Conservation (phyloP, 495 filamentous ascomycete species). For the Chaetomium fimeti region DNA sequence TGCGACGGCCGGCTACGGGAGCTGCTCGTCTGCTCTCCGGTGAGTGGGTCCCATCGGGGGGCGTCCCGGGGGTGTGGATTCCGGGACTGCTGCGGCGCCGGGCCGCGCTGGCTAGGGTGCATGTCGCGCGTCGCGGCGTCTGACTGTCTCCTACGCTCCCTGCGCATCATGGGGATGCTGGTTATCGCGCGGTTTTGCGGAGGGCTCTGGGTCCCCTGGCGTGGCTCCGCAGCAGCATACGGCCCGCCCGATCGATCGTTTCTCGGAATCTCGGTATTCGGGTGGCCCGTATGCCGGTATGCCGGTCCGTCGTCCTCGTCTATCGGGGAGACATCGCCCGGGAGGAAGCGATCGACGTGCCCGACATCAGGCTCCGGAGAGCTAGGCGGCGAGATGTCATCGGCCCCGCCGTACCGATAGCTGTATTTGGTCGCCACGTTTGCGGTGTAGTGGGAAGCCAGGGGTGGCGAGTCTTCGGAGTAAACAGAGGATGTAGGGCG, state of each 20-base stretch:
- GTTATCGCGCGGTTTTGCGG: slow-evolving; percentile 28
- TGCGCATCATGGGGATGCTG: slow-evolving; percentile 53
- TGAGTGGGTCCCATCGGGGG: slow-evolving; percentile 50
- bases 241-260: slow-evolving; percentile 4
- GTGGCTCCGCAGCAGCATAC: background rate
- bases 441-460: slow-evolving; percentile 33
- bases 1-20: slow-evolving; percentile 47
- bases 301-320: slow-evolving; percentile 41
- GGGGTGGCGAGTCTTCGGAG: slow-evolving; percentile 36
- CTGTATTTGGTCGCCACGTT: slow-evolving; percentile 37
- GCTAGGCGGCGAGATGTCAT: slow-evolving; percentile 50
- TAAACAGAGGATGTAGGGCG: slow-evolving; percentile 45
- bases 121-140: slow-evolving; percentile 41
- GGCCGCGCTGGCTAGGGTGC: slow-evolving; percentile 34
- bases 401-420: slow-evolving; percentile 37
- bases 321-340: slow-evolving; percentile 53
- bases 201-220: slow-evolving; percentile 18
- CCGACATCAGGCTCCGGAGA: slow-evolving; percentile 43
- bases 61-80: slow-evolving; percentile 33
- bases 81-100: slow-evolving; percentile 31
- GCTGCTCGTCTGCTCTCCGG: slow-evolving; percentile 50
- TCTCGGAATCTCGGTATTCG: background rate
- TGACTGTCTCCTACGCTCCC: slow-evolving; percentile 46
- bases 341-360: slow-evolving; percentile 28
- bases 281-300: background rate